phyloP scores from a whole-genome alignment of 768 basidiomycete species.

The Lactarius sp. region DNA sequence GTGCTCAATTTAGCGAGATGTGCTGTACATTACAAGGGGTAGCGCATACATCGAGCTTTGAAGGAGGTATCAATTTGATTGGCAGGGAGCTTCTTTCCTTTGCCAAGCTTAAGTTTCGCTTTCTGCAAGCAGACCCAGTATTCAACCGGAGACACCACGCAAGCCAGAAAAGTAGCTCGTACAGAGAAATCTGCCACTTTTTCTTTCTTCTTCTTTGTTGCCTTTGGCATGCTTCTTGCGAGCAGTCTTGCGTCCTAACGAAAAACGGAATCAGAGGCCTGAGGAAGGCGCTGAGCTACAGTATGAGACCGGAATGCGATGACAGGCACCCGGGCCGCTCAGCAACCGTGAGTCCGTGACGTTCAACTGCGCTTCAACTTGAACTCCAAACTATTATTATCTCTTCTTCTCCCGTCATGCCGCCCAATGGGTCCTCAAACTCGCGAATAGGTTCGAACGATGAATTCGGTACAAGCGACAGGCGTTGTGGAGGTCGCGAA shows the following conservation, averaged over 20 bases:
- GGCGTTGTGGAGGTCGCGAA: background rate
- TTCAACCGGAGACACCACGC: background rate
- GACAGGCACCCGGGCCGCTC: conserved; percentile 11
- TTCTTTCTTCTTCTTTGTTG: conserved; percentile 79
- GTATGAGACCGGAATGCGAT: too few species aligned
- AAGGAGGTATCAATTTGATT: conserved; percentile 96
- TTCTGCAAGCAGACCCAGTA: conserved; percentile 48
- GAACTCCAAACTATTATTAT: background rate
- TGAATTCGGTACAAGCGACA: background rate
- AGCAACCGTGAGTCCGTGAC: background rate
- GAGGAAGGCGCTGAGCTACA: too few species aligned
- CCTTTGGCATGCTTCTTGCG: conserved; percentile 65
- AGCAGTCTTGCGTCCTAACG: background rate
- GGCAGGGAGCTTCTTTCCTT: conserved; percentile 73
- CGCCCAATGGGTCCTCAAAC: background rate
- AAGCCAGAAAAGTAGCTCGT: conserved; percentile 20
- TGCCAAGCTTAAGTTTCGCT: conserved; percentile 95
- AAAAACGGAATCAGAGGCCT: too few species aligned
- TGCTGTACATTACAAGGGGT: background rate
- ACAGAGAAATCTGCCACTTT: conserved; percentile 87
- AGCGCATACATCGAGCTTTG: conserved; percentile 73
- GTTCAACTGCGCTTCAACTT: background rate
- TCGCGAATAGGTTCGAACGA: background rate
- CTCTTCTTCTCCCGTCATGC: conserved; percentile 7
- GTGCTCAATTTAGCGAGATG: background rate